Conservation (phyloP, 2,329 filamentous ascomycete species). For the Aureobasidium namibiae region DNA sequence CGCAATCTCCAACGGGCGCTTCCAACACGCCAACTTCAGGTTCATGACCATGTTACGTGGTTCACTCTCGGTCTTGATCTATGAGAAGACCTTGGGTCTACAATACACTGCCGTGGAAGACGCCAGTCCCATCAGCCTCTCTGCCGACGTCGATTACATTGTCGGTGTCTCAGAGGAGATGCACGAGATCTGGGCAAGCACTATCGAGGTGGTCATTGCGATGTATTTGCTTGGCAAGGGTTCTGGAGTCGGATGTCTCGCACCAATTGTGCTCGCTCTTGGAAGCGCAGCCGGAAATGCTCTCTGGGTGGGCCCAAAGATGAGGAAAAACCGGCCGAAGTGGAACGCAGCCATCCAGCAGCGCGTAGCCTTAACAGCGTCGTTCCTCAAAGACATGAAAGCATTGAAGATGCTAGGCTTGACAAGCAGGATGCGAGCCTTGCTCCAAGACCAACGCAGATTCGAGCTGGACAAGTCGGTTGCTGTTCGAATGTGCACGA, state of each 20-base stretch:
- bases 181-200: constrained; percentile 13
- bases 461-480: background rate
- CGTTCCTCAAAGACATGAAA: constrained; percentile 10
- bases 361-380: constrained; percentile 6
- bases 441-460: background rate
- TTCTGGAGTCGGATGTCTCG: background rate
- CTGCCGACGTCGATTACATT: constrained; percentile 11
- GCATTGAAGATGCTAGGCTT: constrained; percentile 13
- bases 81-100: constrained; percentile 9
- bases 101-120: background rate
- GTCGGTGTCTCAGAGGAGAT: background rate
- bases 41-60: constrained; percentile 4
- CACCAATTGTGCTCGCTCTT: background rate
- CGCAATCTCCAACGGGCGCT: background rate
- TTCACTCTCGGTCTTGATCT: background rate
- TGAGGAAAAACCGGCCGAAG: background rate
- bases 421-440: background rate
- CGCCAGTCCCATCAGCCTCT: constrained; percentile 2
- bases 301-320: background rate
- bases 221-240: background rate
- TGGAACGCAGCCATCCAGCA: constrained; percentile 13
- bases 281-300: background rate
- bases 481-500: background rate
- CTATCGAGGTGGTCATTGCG: constrained; percentile 8
- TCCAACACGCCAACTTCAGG: background rate